Evolutionary conservation across 495 filamentous ascomycete genomes (phyloP), one percentile per base, ranked within the genome.

Genomic region (Hypoxylon intermedium): DNA sequence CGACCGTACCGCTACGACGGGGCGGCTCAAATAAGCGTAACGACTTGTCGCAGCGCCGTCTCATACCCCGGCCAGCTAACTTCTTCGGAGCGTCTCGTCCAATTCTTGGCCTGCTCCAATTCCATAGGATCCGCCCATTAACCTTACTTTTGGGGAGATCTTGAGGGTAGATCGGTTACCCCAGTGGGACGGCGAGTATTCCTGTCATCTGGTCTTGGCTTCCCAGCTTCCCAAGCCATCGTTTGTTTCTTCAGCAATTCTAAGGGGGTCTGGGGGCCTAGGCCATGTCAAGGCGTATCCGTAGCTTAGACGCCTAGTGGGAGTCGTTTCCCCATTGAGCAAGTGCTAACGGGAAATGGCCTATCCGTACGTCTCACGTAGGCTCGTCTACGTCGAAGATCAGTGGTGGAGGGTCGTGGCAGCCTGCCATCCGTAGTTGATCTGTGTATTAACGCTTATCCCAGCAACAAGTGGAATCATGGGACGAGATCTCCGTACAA

Each of bases 1-100:
- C 55, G 52, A 46, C 52, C 5, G 19, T 20, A 1, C 52, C 20
- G 21, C 24, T 43, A n/a, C 31, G 0, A 21, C 46, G 20, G 52
- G 30, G 63, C 51, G 63, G 63, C 63, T 66, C 57, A 66, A 66
- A 53, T 46, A 65, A 65, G 57, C 62, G 60, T 60, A 34, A 2
- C 26, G 12, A 38, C 13, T 12, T 34, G 63, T 66, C 53, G 53
- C 63, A 66, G 63, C 51, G 33, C 21, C 47, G 63, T 66, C 63
- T 66, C 63, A 61, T 11, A 61, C 63, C 63, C 63, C 37, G 51
- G 57, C 47, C 49, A 7, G 11, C 12, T 28, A 33, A 44, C 16
- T n/a, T 24, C 44, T 28, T 62, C 50, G 44, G 51, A 34, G 45
- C 45, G 46, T 65, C 48, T 55, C 46, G 38, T 52, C 62, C 54